Evolutionary conservation across 495 filamentous ascomycete species (phyloP), one percentile per base, ranked within the genome.

Genomic region (Daldinia caldariorum): DNA sequence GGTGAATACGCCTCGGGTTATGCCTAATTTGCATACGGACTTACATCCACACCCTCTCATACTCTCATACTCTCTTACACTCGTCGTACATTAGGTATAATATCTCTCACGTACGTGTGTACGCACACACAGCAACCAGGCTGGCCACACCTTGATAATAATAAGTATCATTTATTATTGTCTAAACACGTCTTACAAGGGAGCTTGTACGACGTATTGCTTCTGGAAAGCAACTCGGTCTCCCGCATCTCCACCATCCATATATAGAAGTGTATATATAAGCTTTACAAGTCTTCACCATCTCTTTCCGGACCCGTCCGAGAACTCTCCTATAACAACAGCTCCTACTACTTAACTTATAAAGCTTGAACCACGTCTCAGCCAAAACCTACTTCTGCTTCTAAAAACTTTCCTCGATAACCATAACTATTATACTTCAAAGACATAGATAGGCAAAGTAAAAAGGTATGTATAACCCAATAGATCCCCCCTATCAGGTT

Each of bases 111-210:
- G 65, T 57, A 53, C 53, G 66, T 53, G 70, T 63, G 63, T 61
- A 63, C 57, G 61, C 61, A 71, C 41, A 64, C 65, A 58, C 65
- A 69, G 65, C 61, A 65, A 67, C 70, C 66, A 58, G 66, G 66
- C 70, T 72, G 70, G 60, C 66, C 70, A 70, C 62, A 73, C 71
- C 55, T 61, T 72, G 68, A 67, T 65, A 67, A 68, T 56, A 35
- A 32, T 53, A 32, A 51, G 51, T 51, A 54, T 60, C 60, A 62
- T 72, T 50, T 62, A 72, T 68, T 68, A 57, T 62, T 49, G 34
- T 69, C 53, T 67, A 53, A 59, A n/a, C 16, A 35, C 55, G 39
- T 60, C 67, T 16, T 66, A 59, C 71, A 73, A 70, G 71, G 71
- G 63, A 70, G 61, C 47, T 63, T 59, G 71, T 73, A 51, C 62